These are phyloP conservation scores for Sporothrix brunneoviolacea DNA, from an alignment of 2,329 filamentous ascomycete genomes.

Conservation along the genomic window DNA sequence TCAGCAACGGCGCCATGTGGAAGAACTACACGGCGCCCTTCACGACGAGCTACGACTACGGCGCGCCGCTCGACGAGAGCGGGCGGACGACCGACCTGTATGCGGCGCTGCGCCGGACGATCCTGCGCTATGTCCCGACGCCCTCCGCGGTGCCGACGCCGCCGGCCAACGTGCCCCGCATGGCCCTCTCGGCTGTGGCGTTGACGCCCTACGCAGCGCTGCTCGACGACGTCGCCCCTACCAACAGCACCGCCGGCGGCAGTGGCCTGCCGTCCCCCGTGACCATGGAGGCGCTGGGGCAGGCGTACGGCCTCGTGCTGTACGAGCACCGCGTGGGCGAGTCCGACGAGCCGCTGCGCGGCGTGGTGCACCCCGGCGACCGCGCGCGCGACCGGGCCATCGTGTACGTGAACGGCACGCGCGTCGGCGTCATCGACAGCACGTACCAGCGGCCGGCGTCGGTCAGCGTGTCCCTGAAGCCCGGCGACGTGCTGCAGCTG, in stretches of 20 bases:
- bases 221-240: too few species aligned
- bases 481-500: background rate
- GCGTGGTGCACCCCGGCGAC: background rate
- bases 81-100: background rate
- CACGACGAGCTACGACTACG: constrained; percentile 5
- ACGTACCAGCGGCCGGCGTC: background rate
- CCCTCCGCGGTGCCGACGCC: background rate
- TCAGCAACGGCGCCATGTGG: background rate
- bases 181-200: background rate
- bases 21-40: constrained; percentile 1
- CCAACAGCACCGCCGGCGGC: too few species aligned
- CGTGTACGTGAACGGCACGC: background rate
- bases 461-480: background rate
- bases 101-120: background rate
- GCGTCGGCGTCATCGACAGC: background rate
- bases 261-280: too few species aligned
- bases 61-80: constrained; percentile 3
- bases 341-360: background rate
- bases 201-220: background rate
- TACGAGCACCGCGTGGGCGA: constrained; percentile 2
- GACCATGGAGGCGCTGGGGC: background rate
- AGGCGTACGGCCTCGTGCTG: background rate
- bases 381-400: background rate
- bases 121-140: background rate
- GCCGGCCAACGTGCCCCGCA: background rate